Evolutionary conservation across 352 stramenopile genomes (phyloP).

Genomic region (Phytophthora foliorum): DNA sequence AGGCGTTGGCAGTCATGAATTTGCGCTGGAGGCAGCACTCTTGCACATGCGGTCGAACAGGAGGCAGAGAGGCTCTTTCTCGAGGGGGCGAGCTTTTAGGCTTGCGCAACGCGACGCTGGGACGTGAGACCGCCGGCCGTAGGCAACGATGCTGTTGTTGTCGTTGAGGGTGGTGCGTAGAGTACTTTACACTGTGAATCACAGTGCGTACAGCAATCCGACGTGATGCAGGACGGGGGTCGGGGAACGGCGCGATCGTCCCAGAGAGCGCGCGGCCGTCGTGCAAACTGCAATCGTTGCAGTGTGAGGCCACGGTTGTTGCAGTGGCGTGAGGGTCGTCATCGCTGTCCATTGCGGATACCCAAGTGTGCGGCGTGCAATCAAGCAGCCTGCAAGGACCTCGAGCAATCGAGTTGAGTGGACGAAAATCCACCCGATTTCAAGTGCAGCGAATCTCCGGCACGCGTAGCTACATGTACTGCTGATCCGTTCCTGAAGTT

Average conservation of each 20-base stretch:
- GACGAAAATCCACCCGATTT: background rate
- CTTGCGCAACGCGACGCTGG: constrained; percentile 1
- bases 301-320: background rate
- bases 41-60: background rate
- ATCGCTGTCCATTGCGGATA: constrained; percentile 8
- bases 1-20: constrained; percentile 26
- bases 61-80: background rate
- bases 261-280: constrained; percentile 20
- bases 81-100: background rate
- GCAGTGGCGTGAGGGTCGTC: constrained; percentile 5
- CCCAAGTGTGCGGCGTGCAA: background rate
- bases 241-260: constrained; percentile 16
- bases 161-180: constrained; percentile 5
- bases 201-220: constrained; percentile 22
- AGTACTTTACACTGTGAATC: background rate
- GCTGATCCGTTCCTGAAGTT: constrained; percentile 25
- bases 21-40: constrained; percentile 8
- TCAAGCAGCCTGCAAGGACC: too few relatives aligned
- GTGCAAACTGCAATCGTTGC: background rate
- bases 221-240: constrained; percentile 17
- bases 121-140: background rate
- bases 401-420: constrained; percentile 1
- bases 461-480: constrained; percentile 4
- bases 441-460: background rate
- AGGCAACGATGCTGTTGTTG: background rate